Evolutionary conservation across 805 yeast species (phyloP).

Genomic region (Nakazawaea laoshanensis): DNA sequence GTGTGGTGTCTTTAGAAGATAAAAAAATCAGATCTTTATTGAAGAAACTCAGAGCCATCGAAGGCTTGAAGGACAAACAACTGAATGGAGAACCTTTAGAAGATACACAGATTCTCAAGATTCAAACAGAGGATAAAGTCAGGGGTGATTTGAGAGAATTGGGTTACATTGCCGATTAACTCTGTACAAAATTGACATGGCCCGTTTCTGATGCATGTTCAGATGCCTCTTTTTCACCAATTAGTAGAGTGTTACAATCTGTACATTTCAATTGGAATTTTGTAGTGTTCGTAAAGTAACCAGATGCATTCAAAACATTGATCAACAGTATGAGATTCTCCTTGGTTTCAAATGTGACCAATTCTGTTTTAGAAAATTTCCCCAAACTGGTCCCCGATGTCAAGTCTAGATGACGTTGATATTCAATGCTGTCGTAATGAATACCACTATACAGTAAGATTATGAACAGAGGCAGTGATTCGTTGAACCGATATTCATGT

Average conservation of each 20-base stretch:
- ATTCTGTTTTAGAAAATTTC: conserved; percentile 29
- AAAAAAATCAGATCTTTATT: conserved; percentile 85
- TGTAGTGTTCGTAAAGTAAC: conserved; percentile 60
- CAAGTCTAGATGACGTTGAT: conserved; percentile 19
- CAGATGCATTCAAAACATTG: conserved; percentile 33
- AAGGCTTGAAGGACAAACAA: conserved; percentile 78
- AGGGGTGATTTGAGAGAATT: conserved; percentile 63
- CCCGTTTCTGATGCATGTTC: conserved; percentile 57
- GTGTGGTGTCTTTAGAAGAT: conserved; percentile 70
- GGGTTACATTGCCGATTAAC: conserved; percentile 52
- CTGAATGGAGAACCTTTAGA: conserved; percentile 79
- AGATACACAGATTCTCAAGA: conserved; percentile 87
- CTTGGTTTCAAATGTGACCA: conserved; percentile 24
- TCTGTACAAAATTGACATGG: conserved; percentile 37
- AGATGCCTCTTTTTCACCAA: conserved; percentile 59
- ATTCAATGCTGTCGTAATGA: conserved; percentile 62
- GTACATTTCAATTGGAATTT: conserved; percentile 50
- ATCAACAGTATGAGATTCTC: conserved; percentile 32
- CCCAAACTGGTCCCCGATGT: conserved; percentile 27
- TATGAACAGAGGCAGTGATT: conserved; percentile 30
- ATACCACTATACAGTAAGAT: conserved; percentile 58
- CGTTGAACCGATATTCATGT: conserved; percentile 45
- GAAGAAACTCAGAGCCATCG: conserved; percentile 94
- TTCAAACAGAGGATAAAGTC: conserved; percentile 76
- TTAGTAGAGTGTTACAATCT: conserved; percentile 39